These are phyloP conservation scores for Candida awuae DNA, from an alignment of 805 yeast genomes.

Conservation along the genomic window DNA sequence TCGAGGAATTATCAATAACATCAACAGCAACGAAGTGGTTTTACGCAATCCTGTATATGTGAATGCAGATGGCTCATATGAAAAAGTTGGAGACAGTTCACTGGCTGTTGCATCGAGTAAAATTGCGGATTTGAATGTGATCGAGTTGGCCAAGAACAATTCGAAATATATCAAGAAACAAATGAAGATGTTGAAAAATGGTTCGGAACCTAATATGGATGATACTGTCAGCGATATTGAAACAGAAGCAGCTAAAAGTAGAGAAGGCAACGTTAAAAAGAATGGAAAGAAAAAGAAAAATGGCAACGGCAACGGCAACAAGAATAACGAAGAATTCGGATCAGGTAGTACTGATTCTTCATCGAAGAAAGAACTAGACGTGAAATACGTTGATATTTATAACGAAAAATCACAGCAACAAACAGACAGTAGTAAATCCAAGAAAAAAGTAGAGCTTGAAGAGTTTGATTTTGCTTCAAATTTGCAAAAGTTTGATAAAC, in stretches of 20 bases:
- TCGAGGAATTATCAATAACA: conserved; percentile 21
- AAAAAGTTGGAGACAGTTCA: conserved; percentile 17
- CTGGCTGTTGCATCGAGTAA: conserved; percentile 28
- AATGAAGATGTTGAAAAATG: conserved; percentile 12
- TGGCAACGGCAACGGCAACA: conserved; percentile 5
- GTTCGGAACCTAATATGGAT: conserved; percentile 6
- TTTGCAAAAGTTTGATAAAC: conserved; percentile 74
- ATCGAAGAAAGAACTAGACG: conserved; percentile 4
- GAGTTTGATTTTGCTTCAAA: conserved; percentile 86
- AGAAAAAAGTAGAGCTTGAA: conserved; percentile 21
- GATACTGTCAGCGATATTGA: conserved; percentile 3
- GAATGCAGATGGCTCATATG: conserved; percentile 16
- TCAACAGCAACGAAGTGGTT: conserved; percentile 18
- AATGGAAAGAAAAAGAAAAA: conserved; percentile 10
- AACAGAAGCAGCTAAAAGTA: not conserved
- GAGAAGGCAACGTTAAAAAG: conserved; percentile 21
- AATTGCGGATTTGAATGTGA: conserved; percentile 48
- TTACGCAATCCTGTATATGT: conserved; percentile 29
- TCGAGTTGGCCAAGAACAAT: conserved; percentile 39
- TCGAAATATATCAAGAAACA: conserved; percentile 20
- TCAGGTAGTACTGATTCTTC: not conserved
- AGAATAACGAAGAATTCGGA: not conserved
- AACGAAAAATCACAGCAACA: conserved; percentile 1
- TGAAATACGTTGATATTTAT: conserved; percentile 9
- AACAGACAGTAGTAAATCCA: conserved; percentile 31